Percentiles rank a stretch among this genome's conserved stretches.
phyloP scores from a whole-genome alignment of 805 yeast genomes.

The Ogataea nitratoaversa region DNA sequence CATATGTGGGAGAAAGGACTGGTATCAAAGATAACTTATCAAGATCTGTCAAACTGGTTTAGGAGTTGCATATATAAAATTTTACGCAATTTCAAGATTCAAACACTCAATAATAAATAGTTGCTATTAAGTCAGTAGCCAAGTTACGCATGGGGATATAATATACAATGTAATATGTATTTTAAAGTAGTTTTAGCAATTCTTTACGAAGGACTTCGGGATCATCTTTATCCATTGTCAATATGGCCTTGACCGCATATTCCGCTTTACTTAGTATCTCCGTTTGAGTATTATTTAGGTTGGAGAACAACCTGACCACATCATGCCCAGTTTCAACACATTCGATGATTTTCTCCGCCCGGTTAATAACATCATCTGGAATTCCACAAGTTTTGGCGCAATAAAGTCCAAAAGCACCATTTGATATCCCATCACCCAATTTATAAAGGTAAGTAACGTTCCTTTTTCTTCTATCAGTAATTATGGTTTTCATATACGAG shows the following conservation, averaged over 20 bases:
- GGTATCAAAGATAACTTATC: slow-evolving; percentile 95
- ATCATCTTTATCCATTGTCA: slow-evolving; percentile 23
- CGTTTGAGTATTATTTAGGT: not conserved
- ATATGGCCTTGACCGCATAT: slow-evolving; percentile 17
- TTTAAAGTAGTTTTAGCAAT: slow-evolving; percentile 2
- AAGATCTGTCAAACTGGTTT: slow-evolving; percentile 77
- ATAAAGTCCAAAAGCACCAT: slow-evolving; percentile 34
- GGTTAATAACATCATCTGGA: slow-evolving; percentile 26
- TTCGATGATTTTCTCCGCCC: slow-evolving; percentile 29
- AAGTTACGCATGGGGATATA: too few species aligned
- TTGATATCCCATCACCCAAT: slow-evolving; percentile 30
- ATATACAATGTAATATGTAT: not conserved
- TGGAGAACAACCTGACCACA: slow-evolving; percentile 11
- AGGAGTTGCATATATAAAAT: slow-evolving; percentile 3
- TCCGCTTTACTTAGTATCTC: slow-evolving; percentile 8
- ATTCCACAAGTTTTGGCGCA: slow-evolving; percentile 33
- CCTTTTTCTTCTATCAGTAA: slow-evolving; percentile 4
- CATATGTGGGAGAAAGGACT: slow-evolving; percentile 91
- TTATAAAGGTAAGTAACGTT: slow-evolving; percentile 33
- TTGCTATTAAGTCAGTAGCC: too few species aligned
- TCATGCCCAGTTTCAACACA: slow-evolving; percentile 15
- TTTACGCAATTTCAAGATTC: too few species aligned
- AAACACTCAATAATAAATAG: too few species aligned
- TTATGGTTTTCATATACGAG: slow-evolving; percentile 25
- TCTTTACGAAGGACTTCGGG: slow-evolving; percentile 10